A percentile compares a stretch with the other conserved stretches of the same genome.
phyloP scores from a whole-genome alignment of 176 grass and related monocot species.

The Phoenix roebelenii region DNA sequence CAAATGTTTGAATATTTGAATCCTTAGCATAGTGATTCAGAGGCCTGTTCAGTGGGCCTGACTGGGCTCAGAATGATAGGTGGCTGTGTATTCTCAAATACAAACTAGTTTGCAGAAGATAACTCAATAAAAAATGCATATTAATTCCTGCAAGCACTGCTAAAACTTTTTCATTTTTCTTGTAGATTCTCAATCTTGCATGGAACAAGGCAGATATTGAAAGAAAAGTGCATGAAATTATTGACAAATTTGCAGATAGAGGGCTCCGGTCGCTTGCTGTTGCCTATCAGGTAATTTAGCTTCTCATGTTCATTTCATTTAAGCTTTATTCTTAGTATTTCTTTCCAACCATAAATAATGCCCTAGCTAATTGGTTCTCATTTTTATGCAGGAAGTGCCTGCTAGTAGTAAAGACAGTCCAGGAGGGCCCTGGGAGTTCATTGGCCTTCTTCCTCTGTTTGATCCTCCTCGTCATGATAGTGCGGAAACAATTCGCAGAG shows the following conservation, averaged over 20 bases:
- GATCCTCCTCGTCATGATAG: conserved; percentile 62
- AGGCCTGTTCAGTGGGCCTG: too few species aligned
- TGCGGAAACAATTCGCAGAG: conserved; percentile 51
- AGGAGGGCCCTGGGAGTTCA: conserved; percentile 48
- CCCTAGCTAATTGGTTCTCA: conserved; percentile 11
- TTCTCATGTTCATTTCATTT: neutral
- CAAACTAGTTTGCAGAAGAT: too few species aligned
- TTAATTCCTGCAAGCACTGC: too few species aligned
- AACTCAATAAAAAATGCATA: too few species aligned
- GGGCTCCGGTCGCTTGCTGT: conserved; percentile 52
- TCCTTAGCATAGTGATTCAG: too few species aligned
- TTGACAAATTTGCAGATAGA: conserved; percentile 39
- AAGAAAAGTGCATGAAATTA: conserved; percentile 43
- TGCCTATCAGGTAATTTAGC: conserved; percentile 40
- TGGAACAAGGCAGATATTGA: conserved; percentile 45
- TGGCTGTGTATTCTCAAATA: too few species aligned
- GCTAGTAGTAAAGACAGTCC: conserved; percentile 48
- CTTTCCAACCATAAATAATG: neutral
- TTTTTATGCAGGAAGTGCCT: conserved; percentile 45
- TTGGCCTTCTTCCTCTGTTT: conserved; percentile 60
- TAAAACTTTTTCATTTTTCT: neutral
- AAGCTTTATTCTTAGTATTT: neutral
- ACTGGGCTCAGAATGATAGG: too few species aligned
- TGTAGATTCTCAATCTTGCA: conserved; percentile 49
- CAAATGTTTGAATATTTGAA: too few species aligned